These are phyloP conservation scores for Penicillium frequentans DNA, from an alignment of 2,329 filamentous ascomycete genomes.

Conservation along the genomic window DNA sequence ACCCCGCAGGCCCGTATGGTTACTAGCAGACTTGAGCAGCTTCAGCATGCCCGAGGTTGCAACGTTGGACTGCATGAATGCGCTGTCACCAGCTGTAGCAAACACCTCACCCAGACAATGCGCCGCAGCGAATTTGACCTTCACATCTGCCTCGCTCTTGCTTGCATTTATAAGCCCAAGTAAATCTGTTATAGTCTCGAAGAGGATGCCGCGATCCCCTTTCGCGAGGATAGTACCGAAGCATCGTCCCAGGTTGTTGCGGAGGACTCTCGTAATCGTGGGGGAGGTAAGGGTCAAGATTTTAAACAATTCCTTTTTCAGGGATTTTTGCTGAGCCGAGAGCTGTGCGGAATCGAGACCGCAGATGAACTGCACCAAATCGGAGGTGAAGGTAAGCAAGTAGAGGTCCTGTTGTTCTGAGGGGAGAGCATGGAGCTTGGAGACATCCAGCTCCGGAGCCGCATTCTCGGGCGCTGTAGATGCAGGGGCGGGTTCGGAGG, in stretches of 20 bases:
- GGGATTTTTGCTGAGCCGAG: slow-evolving; percentile 82
- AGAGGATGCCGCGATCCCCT: slow-evolving; percentile 87
- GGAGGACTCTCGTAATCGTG: slow-evolving; percentile 80
- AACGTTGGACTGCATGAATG: slow-evolving; percentile 76
- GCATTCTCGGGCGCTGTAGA: slow-evolving; percentile 37
- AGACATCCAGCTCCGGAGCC: slow-evolving; percentile 72
- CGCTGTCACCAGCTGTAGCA: slow-evolving; percentile 89
- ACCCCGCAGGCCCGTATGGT: slow-evolving; percentile 77
- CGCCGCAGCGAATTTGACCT: slow-evolving; percentile 82
- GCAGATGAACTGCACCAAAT: slow-evolving; percentile 75
- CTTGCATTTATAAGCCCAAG: slow-evolving; percentile 69
- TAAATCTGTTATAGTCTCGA: slow-evolving; percentile 91
- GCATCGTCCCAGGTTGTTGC: slow-evolving; percentile 83
- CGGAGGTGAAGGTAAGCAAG: slow-evolving; percentile 82
- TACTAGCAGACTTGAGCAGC: slow-evolving; percentile 74
- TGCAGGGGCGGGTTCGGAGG: slow-evolving; percentile 33
- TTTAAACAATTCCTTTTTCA: slow-evolving; percentile 94
- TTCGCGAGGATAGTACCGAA: slow-evolving; percentile 79
- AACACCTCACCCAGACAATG: slow-evolving; percentile 87
- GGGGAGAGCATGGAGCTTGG: slow-evolving; percentile 84
- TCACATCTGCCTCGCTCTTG: slow-evolving; percentile 76
- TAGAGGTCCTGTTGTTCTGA: slow-evolving; percentile 96
- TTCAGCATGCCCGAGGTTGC: slow-evolving; percentile 72
- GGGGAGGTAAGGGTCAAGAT: slow-evolving; percentile 81
- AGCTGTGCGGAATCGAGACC: slow-evolving; percentile 73